A percentile compares a stretch with the other conserved stretches of the same genome.
These are phyloP conservation scores for Fusarium nisikadoi DNA, from an alignment of 2,329 filamentous ascomycete genomes.

Conservation along the genomic window DNA sequence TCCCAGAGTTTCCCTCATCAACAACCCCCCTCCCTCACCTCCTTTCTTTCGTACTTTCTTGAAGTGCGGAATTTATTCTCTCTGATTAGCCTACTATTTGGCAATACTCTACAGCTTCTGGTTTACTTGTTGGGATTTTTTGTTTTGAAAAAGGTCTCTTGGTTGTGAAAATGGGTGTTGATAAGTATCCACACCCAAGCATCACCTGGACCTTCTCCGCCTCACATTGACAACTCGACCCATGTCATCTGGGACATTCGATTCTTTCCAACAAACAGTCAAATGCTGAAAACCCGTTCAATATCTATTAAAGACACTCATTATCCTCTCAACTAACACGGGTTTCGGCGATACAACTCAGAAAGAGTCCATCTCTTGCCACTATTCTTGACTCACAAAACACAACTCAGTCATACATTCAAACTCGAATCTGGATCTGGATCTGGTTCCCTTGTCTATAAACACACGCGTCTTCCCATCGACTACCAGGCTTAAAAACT, in stretches of 20 bases:
- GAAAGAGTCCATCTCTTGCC: background rate
- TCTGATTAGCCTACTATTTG: background rate
- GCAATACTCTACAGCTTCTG: background rate
- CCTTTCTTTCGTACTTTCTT: conserved; percentile 27
- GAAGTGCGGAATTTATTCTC: conserved; percentile 1
- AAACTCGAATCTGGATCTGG: background rate
- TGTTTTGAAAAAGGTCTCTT: background rate
- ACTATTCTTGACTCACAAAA: conserved; percentile 1
- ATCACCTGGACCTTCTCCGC: conserved; percentile 35
- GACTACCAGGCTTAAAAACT: conserved; percentile 18
- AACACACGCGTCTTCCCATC: conserved; percentile 13
- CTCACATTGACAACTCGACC: conserved; percentile 33
- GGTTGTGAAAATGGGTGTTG: conserved; percentile 18
- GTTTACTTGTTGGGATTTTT: background rate
- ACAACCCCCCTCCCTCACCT: conserved; percentile 41
- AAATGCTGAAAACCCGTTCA: background rate
- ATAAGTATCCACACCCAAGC: conserved; percentile 36
- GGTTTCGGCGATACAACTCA: background rate
- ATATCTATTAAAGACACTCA: background rate
- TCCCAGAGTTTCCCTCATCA: conserved; percentile 44
- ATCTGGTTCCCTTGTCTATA: conserved; percentile 30
- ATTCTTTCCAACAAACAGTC: background rate
- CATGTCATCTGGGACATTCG: conserved; percentile 28
- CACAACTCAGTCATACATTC: background rate
- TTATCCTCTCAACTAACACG: background rate